Percentiles rank a stretch among this genome's conserved stretches.
Conservation (phyloP, 768 basidiomycete genomes). For the Floccularia luteovirens region DNA sequence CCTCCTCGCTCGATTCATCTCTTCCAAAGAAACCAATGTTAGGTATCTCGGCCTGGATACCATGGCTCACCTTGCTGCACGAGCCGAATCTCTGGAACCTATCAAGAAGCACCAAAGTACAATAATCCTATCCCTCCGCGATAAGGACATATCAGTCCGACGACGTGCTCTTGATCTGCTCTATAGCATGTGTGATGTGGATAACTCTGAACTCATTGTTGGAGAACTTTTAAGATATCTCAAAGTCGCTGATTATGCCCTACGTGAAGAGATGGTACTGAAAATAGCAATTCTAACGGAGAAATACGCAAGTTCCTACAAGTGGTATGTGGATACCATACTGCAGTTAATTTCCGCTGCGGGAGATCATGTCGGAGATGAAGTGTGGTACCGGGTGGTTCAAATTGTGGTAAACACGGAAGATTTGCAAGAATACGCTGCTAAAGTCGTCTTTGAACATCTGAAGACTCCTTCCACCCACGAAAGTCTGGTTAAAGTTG, state of each 20-base stretch:
- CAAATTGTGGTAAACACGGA: conserved; percentile 99
- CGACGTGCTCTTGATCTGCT: conserved; percentile 90
- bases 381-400: conserved; percentile 99
- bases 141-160: conserved; percentile 96
- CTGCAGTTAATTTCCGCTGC: conserved; percentile 93
- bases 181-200: conserved; percentile 99
- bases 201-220: conserved; percentile 93
- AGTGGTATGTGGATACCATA: conserved; percentile 99
- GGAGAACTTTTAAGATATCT: conserved; percentile 92
- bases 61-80: conserved; percentile 95
- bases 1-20: conserved; percentile 91
- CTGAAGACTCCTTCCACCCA: conserved; percentile 80
- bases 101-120: conserved; percentile 96
- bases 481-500: conserved; percentile 93
- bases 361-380: conserved; percentile 97
- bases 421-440: conserved; percentile 94
- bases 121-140: conserved; percentile 89
- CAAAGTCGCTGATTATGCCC: conserved; percentile 91
- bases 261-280: conserved; percentile 97
- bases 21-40: conserved; percentile 97
- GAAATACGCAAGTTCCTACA: conserved; percentile 94
- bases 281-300: conserved; percentile 99
- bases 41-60: conserved; percentile 96
- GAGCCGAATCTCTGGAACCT: conserved; percentile 83
- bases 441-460: conserved; percentile 86